phyloP scores from a whole-genome alignment of 768 basidiomycete species.

The Lactarius vividus region DNA sequence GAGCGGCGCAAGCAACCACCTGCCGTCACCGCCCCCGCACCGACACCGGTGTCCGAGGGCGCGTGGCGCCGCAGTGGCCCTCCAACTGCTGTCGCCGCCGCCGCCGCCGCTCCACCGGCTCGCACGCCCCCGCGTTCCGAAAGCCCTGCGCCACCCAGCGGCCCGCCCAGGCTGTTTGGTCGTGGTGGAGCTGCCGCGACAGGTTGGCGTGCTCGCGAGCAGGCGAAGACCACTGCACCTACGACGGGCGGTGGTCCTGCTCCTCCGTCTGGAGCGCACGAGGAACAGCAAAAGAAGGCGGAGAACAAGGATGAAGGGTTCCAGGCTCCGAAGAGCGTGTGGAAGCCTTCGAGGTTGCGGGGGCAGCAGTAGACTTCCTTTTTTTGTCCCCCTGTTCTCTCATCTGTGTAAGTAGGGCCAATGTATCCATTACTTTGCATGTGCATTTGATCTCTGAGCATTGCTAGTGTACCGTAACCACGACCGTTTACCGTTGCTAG shows the following conservation, averaged over 20 bases:
- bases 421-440: slow-evolving; percentile 2
- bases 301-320: slow-evolving; percentile 63
- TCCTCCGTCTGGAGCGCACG: not conserved
- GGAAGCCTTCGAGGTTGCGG: slow-evolving; percentile 31
- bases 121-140: slow-evolving; percentile 48
- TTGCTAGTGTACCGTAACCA: not conserved
- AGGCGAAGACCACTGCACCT: slow-evolving; percentile 39
- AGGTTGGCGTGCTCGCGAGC: slow-evolving; percentile 61
- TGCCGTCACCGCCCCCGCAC: slow-evolving; percentile 32
- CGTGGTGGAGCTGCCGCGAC: slow-evolving; percentile 36
- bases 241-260: slow-evolving; percentile 41
- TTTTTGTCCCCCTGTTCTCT: not conserved
- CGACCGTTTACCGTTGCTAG: not conserved
- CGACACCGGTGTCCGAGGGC: slow-evolving; percentile 32
- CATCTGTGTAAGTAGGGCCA: not conserved
- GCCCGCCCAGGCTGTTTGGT: slow-evolving; percentile 32
- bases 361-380: slow-evolving; percentile 10
- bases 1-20: slow-evolving; percentile 36
- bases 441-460: not conserved
- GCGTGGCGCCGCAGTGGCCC: slow-evolving; percentile 29
- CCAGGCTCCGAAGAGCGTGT: slow-evolving; percentile 54
- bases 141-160: slow-evolving; percentile 43
- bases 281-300: slow-evolving; percentile 38
- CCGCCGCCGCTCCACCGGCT: slow-evolving; percentile 24
- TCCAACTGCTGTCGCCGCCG: slow-evolving; percentile 24